These are phyloP conservation scores for Sporothrix sp. DNA, from an alignment of 2,329 filamentous ascomycete species.

Conservation along the genomic window DNA sequence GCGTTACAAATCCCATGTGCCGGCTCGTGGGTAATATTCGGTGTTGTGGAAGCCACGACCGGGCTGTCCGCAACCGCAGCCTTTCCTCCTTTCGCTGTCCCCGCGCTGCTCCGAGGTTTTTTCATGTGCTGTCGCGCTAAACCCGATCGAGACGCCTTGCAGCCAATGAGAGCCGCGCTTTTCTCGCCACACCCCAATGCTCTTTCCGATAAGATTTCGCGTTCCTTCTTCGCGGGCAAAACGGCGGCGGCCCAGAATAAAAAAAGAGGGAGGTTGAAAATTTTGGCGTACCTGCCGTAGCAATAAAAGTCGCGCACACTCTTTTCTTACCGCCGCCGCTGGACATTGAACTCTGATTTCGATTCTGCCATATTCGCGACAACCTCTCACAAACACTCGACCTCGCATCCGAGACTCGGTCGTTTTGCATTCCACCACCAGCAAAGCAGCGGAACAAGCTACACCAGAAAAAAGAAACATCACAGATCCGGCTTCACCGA, in stretches of 20 bases:
- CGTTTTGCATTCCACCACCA: no score
- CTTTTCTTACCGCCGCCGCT: not conserved
- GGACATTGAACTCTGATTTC: not conserved
- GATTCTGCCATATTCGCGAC: not conserved
- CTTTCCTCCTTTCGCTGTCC: not conserved
- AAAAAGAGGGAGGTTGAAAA: conserved; percentile 2
- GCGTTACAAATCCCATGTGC: no score
- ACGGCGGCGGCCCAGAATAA: not conserved
- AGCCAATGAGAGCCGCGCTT: conserved; percentile 12
- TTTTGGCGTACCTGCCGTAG: not conserved
- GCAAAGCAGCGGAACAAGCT: no score
- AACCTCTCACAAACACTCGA: not conserved
- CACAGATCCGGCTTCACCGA: not conserved
- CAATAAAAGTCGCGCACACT: conserved; percentile 8
- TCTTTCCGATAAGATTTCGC: conserved; percentile 22
- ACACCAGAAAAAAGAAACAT: not conserved
- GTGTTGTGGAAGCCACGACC: conserved; percentile 1
- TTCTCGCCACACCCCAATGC: conserved; percentile 14
- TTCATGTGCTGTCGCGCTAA: conserved; percentile 11
- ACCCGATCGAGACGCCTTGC: not conserved
- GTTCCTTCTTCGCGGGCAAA: conserved; percentile 9
- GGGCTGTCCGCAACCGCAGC: not conserved
- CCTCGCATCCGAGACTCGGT: no score
- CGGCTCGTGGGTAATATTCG: conserved; percentile 5
- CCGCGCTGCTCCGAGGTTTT: conserved; percentile 13